Percentiles rank a stretch among this genome's conserved stretches.
These are phyloP conservation scores for Trichosanthes cucumerina DNA, from an alignment of 306 rosid genomes.

Conservation along the genomic window DNA sequence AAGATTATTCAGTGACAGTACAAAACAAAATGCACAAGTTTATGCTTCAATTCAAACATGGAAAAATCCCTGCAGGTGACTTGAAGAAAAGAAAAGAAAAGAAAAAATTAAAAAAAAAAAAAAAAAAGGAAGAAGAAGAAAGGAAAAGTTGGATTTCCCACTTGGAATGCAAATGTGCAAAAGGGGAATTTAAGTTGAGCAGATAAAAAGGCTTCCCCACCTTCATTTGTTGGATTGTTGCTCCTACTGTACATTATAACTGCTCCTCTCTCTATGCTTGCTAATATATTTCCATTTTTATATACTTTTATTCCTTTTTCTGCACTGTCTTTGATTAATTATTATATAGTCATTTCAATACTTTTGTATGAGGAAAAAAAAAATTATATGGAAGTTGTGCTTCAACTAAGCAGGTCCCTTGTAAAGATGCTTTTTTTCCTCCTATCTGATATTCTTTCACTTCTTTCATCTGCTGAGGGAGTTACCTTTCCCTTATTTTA, in stretches of 20 bases:
- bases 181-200: conserved; percentile 11
- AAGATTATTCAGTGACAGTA: not conserved
- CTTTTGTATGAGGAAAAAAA: not conserved
- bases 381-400: conserved; percentile 1
- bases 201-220: conserved; percentile 15
- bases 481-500: conserved; percentile 4
- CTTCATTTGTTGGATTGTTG: conserved; percentile 10
- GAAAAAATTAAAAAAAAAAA: too few relatives aligned
- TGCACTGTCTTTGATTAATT: conserved; percentile 5
- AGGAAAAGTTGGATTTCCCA: conserved; percentile 8
- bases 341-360: conserved; percentile 13
- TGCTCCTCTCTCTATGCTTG: not conserved
- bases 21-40: not conserved
- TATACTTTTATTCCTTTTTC: conserved; percentile 12
- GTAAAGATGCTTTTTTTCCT: not conserved
- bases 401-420: not conserved
- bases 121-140: not conserved
- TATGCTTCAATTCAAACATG: not conserved
- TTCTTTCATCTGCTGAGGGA: conserved; percentile 3
- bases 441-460: not conserved
- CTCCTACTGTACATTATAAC: conserved; percentile 4
- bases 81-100: not conserved
- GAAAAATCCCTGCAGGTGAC: not conserved
- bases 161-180: conserved; percentile 17
- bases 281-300: not conserved